Conservation (phyloP, 306 rosid species). For the Rosa chinensis region DNA sequence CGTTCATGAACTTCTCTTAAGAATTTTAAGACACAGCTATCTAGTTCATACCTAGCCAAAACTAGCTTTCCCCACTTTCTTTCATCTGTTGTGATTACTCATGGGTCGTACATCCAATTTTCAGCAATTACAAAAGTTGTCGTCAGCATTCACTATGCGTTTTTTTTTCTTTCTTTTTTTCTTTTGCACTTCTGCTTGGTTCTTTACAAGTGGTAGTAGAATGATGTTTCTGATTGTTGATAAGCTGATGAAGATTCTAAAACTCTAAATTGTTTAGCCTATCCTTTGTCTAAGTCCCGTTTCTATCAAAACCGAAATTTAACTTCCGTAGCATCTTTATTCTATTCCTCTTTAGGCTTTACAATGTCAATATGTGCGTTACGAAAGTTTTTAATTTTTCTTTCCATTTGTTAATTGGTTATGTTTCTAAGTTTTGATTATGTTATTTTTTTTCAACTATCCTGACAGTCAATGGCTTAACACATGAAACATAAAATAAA, state of each 20-base stretch:
- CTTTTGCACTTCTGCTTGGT: neutral
- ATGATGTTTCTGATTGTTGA: neutral
- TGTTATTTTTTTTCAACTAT: neutral
- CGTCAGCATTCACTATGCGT: neutral
- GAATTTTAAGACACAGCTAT: neutral
- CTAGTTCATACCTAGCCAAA: neutral
- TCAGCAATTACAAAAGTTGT: slow-evolving; percentile 4
- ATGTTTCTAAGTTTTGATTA: neutral
- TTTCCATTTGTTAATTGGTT: neutral
- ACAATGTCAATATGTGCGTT: neutral
- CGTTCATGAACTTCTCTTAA: neutral
- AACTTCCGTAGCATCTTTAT: neutral
- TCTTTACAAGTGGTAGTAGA: neutral
- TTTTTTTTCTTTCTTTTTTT: too few relatives aligned
- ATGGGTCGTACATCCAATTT: neutral
- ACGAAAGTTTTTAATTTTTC: neutral
- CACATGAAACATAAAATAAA: neutral
- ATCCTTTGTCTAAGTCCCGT: neutral
- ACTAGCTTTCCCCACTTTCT: neutral
- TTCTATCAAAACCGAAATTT: neutral
- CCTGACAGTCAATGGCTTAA: neutral
- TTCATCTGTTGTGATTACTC: neutral
- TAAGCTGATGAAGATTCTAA: neutral
- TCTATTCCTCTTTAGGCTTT: neutral
- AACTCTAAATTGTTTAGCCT: neutral